Conservation (phyloP, 371 early-diverging fungal genomes). For the Funneliformis caledonium region DNA sequence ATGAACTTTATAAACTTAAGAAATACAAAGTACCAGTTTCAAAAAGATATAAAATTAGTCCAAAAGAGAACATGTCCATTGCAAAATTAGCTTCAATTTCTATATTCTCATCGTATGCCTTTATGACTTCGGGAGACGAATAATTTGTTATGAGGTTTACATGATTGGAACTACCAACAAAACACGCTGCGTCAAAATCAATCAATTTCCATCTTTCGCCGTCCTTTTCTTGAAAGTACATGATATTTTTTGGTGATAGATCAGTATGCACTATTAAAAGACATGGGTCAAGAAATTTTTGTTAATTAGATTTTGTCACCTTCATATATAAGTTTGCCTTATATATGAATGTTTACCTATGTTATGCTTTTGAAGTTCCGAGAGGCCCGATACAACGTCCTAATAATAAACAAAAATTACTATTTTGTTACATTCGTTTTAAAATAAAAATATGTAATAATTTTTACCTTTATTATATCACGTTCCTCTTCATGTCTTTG, state of each 20-base stretch:
- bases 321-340: no score
- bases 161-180: background rate
- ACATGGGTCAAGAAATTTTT: no score
- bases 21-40: slow-evolving; percentile 11
- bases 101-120: background rate
- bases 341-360: background rate
- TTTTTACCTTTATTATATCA: background rate
- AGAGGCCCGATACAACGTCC: background rate
- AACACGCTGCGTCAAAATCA: slow-evolving; percentile 25
- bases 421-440: background rate
- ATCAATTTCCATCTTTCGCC: slow-evolving; percentile 27
- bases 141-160: slow-evolving; percentile 5
- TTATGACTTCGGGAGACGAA: slow-evolving; percentile 26
- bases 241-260: slow-evolving; percentile 21
- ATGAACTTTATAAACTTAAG: no score
- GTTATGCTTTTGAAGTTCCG: background rate
- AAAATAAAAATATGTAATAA: background rate
- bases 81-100: background rate
- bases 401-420: background rate
- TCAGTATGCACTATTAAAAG: slow-evolving; percentile 18
- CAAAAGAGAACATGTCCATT: slow-evolving; percentile 38
- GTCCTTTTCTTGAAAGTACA: background rate
- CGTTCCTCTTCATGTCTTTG: background rate
- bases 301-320: no score
- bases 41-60: slow-evolving; percentile 14